phyloP scores from a whole-genome alignment of 148 eudicot species.

The Rhododendron ferrugineum region DNA sequence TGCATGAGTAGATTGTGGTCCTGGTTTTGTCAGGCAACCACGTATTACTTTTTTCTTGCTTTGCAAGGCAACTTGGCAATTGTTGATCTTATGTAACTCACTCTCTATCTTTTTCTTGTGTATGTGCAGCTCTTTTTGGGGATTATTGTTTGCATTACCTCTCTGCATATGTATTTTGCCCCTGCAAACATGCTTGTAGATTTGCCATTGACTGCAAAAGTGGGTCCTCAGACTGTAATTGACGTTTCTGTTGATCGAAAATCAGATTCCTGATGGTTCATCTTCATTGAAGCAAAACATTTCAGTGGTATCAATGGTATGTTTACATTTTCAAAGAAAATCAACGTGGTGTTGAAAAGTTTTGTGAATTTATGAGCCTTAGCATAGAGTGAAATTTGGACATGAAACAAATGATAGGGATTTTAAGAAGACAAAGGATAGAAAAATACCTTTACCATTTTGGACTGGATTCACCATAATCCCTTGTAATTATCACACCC shows the following conservation, averaged over 20 bases:
- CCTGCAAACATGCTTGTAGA: slow-evolving; percentile 79
- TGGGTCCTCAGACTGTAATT: slow-evolving; percentile 33
- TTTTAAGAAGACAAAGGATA: background rate
- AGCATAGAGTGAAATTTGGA: background rate
- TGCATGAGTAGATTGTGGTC: background rate
- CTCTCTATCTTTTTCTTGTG: background rate
- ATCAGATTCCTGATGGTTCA: slow-evolving; percentile 40
- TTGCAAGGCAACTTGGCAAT: background rate
- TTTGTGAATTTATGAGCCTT: background rate
- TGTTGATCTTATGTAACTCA: background rate
- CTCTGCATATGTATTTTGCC: slow-evolving; percentile 88
- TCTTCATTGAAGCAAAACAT: slow-evolving; percentile 3
- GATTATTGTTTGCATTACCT: slow-evolving; percentile 94
- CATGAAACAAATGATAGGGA: background rate
- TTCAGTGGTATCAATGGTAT: background rate
- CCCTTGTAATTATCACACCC: background rate
- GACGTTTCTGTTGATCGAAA: slow-evolving; percentile 57
- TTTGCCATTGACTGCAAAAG: slow-evolving; percentile 42
- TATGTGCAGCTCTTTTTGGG: slow-evolving; percentile 86
- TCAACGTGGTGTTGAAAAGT: background rate
- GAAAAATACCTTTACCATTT: background rate
- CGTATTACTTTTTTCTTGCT: background rate
- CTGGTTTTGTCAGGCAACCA: background rate
- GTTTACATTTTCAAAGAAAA: slow-evolving; percentile 2
- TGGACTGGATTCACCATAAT: background rate